Conservation (phyloP, 768 basidiomycete species). For the Leccinum subgranulosum region DNA sequence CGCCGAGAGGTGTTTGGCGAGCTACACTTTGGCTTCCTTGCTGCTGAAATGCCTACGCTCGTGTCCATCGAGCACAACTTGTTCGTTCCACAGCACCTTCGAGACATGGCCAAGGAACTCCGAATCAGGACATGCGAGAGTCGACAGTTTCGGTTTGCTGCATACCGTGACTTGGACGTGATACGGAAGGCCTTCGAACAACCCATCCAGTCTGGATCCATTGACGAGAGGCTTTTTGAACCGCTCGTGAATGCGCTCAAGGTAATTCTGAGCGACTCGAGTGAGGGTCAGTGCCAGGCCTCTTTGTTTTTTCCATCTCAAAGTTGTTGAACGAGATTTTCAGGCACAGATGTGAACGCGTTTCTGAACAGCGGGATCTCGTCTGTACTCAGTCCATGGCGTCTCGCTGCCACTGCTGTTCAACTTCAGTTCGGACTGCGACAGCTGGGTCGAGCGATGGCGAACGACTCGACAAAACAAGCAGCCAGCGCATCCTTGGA, state of each 20-base stretch:
- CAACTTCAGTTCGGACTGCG: constrained; percentile 74
- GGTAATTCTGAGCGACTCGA: constrained; percentile 60
- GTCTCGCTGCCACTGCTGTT: constrained; percentile 75
- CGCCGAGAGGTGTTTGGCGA: constrained; percentile 65
- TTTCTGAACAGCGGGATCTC: constrained; percentile 61
- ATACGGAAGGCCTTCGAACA: constrained; percentile 69
- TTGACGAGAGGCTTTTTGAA: constrained; percentile 52
- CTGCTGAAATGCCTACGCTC: constrained; percentile 62
- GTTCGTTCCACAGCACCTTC: constrained; percentile 47
- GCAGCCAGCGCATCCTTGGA: constrained; percentile 63
- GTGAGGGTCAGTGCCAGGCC: constrained; percentile 45
- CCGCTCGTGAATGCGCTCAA: constrained; percentile 65
- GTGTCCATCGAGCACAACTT: constrained; percentile 67
- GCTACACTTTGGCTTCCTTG: constrained; percentile 61
- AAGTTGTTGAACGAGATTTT: neutral
- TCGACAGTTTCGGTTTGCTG: constrained; percentile 69
- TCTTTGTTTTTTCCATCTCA: neutral
- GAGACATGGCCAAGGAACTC: constrained; percentile 47
- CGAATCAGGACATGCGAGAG: constrained; percentile 59
- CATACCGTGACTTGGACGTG: constrained; percentile 70
- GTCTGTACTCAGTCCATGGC: constrained; percentile 77
- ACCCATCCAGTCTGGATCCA: constrained; percentile 47
- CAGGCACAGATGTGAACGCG: constrained; percentile 42
- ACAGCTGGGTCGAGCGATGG: constrained; percentile 66
- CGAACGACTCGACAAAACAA: constrained; percentile 47